Conservation (phyloP, 495 filamentous ascomycete species). For the Xylaria castorea region DNA sequence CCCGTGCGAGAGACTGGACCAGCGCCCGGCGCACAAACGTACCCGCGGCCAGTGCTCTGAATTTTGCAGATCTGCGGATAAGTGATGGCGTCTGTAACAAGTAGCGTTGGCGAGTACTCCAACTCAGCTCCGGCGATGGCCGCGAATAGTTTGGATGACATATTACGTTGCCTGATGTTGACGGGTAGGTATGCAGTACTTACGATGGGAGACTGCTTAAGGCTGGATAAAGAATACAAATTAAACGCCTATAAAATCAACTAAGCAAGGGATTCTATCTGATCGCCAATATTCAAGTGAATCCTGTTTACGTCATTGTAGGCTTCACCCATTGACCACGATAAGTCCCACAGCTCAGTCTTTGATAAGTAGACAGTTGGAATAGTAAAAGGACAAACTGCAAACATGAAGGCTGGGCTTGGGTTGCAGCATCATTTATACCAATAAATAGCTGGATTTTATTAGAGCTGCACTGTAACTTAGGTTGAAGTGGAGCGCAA, state of each 20-base stretch:
- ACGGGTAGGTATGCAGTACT: too few relatives aligned
- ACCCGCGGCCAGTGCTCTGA: slow-evolving; percentile 74
- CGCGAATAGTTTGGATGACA: too few relatives aligned
- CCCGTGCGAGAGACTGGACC: slow-evolving; percentile 77
- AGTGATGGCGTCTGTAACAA: slow-evolving; percentile 90
- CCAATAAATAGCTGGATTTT: background rate
- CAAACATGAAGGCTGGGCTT: background rate
- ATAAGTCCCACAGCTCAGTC: background rate
- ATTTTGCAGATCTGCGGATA: slow-evolving; percentile 77
- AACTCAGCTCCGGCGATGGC: too few relatives aligned
- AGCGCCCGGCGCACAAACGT: slow-evolving; percentile 85
- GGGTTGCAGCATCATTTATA: background rate
- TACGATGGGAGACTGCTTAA: too few relatives aligned
- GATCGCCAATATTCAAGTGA: too few relatives aligned
- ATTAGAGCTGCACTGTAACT: background rate
- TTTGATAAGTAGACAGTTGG: too few relatives aligned
- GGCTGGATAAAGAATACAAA: too few relatives aligned
- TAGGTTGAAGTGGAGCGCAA: background rate
- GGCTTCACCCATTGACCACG: background rate
- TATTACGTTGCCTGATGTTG: too few relatives aligned
- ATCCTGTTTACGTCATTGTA: background rate
- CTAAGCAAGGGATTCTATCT: too few relatives aligned
- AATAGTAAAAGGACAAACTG: background rate
- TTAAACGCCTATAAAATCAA: too few relatives aligned
- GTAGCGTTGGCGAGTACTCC: slow-evolving; percentile 74